Evolutionary conservation across 1,284 basidiomycete genomes (phyloP).

Genomic region (Ustilago bromivora): DNA sequence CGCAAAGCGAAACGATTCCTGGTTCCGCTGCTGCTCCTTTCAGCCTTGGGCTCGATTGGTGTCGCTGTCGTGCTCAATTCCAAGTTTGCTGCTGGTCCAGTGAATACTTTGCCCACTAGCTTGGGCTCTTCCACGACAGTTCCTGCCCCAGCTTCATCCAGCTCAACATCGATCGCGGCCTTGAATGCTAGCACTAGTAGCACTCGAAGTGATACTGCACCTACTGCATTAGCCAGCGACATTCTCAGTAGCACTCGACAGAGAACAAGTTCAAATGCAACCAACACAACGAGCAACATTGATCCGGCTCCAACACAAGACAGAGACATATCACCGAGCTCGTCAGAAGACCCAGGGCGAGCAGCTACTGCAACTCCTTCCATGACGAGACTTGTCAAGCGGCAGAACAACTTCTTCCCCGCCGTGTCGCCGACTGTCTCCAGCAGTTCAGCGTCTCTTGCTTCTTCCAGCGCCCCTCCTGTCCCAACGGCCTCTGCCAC

Average conservation of each 20-base stretch:
- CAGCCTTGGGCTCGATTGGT: constrained; percentile 11
- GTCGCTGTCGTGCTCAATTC: constrained; percentile 35
- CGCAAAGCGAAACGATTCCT: constrained; percentile 20
- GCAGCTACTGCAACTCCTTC: neutral
- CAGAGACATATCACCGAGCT: neutral
- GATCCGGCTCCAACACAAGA: neutral
- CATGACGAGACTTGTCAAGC: constrained; percentile 20
- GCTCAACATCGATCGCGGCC: neutral
- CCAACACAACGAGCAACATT: neutral
- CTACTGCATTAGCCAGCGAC: neutral
- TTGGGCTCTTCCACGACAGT: neutral
- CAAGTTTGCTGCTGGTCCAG: constrained; percentile 24
- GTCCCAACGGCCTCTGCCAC: neutral
- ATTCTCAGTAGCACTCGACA: neutral
- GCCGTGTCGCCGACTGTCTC: neutral
- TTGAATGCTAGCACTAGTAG: neutral
- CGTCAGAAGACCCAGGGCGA: neutral
- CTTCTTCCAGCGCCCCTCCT: neutral
- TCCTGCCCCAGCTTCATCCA: neutral
- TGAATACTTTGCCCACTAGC: neutral
- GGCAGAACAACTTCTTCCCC: constrained; percentile 22
- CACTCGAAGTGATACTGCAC: neutral
- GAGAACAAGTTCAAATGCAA: neutral
- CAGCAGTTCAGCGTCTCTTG: neutral
- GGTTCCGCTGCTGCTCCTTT: constrained; percentile 19